phyloP scores from a whole-genome alignment of 1,284 basidiomycete species.

The Tylopilus sp. region DNA sequence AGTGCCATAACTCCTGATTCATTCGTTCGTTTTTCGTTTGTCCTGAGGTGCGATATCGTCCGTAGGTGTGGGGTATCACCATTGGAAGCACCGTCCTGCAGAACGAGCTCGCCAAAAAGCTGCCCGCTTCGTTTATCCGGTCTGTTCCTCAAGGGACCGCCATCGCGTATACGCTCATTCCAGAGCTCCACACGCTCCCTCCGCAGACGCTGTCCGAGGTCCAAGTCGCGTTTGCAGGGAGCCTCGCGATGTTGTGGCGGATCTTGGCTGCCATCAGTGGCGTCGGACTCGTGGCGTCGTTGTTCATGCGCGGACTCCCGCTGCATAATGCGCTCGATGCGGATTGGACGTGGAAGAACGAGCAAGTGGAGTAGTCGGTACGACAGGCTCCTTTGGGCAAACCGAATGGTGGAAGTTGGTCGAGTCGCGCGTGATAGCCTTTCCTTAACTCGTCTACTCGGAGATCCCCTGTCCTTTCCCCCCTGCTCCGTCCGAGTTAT shows the following conservation, averaged over 20 bases:
- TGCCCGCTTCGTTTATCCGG: slow-evolving; percentile 24
- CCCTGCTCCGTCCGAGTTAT: no score
- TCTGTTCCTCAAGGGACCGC: slow-evolving; percentile 12
- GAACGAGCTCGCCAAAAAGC: slow-evolving; percentile 20
- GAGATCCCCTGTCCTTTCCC: no score
- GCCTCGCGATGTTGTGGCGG: background rate
- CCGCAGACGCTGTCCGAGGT: background rate
- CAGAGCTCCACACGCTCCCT: slow-evolving; percentile 1
- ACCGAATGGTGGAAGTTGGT: no score
- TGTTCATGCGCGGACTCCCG: slow-evolving; percentile 4
- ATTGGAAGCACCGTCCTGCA: background rate
- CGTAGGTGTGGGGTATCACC: slow-evolving; percentile 1
- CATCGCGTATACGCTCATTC: slow-evolving; percentile 10
- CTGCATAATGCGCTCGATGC: background rate
- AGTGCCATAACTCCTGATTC: background rate
- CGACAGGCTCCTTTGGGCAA: no score
- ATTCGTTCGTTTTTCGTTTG: no score
- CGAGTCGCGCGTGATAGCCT: no score
- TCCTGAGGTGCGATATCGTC: background rate
- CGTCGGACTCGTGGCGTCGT: background rate
- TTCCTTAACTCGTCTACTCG: no score
- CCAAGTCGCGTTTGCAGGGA: background rate
- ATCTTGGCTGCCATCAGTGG: background rate
- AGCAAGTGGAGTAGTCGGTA: background rate
- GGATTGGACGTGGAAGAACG: background rate